Evolutionary conservation across 345 rosid genomes (phyloP).

Genomic region (Microcos paniculata): DNA sequence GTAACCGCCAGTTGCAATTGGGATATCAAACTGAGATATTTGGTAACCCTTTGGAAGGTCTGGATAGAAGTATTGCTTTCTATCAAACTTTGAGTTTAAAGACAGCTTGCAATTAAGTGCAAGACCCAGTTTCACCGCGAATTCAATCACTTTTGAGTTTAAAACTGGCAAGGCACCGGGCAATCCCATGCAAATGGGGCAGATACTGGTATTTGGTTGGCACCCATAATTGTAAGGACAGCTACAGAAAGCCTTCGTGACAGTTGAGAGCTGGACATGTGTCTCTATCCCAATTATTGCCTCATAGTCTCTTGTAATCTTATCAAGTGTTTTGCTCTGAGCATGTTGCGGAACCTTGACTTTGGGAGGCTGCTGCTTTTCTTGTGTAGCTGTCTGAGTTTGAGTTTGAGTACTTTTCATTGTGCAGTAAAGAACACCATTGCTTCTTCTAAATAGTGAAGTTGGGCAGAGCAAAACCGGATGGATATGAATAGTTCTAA

Average conservation of each 20-base stretch:
- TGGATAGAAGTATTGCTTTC: slow-evolving; percentile 96
- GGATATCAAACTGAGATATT: slow-evolving; percentile 94
- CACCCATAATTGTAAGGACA: slow-evolving; percentile 87
- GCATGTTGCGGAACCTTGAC: slow-evolving; percentile 45
- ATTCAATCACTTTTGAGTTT: slow-evolving; percentile 82
- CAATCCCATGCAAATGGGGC: slow-evolving; percentile 95
- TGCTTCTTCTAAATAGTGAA: slow-evolving; percentile 48
- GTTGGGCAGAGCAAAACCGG: slow-evolving; percentile 44
- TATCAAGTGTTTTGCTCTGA: slow-evolving; percentile 48
- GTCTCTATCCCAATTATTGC: slow-evolving; percentile 95
- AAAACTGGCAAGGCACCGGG: slow-evolving; percentile 94
- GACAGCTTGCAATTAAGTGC: slow-evolving; percentile 86
- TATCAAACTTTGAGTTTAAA: slow-evolving; percentile 81
- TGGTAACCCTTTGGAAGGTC: slow-evolving; percentile 98
- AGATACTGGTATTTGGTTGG: slow-evolving; percentile 66
- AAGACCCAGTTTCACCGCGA: slow-evolving; percentile 78
- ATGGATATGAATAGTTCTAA: slow-evolving; percentile 51
- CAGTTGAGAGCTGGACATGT: slow-evolving; percentile 86
- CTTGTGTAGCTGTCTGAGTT: slow-evolving; percentile 54
- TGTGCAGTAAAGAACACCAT: slow-evolving; percentile 39
- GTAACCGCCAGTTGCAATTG: slow-evolving; percentile 73
- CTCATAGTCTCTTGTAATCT: slow-evolving; percentile 59
- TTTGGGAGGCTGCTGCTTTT: slow-evolving; percentile 39
- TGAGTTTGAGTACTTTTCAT: slow-evolving; percentile 43
- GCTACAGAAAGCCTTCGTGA: slow-evolving; percentile 83